These are phyloP conservation scores for Saturnispora serradocipensis DNA, from an alignment of 805 yeast species.

Conservation along the genomic window DNA sequence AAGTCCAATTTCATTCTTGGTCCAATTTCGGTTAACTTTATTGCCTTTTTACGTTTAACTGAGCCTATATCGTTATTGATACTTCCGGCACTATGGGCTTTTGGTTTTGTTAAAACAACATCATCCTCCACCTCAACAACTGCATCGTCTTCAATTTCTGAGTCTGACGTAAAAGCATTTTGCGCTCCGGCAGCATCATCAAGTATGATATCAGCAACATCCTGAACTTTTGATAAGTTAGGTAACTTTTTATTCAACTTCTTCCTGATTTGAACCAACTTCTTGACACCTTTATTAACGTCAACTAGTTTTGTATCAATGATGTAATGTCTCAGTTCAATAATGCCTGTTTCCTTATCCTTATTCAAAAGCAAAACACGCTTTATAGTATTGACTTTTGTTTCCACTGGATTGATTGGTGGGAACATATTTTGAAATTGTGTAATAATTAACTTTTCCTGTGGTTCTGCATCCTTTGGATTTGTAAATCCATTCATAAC, in stretches of 20 bases:
- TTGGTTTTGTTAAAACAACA: slow-evolving; percentile 20
- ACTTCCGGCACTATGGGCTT: slow-evolving; percentile 8
- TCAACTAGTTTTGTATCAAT: slow-evolving; percentile 82
- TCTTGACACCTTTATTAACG: slow-evolving; percentile 63
- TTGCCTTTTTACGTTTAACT: slow-evolving; percentile 59
- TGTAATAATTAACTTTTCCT: slow-evolving; percentile 77
- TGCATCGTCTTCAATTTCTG: slow-evolving; percentile 89
- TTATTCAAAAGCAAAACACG: slow-evolving; percentile 80
- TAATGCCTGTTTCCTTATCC: slow-evolving; percentile 57
- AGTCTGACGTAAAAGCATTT: slow-evolving; percentile 66
- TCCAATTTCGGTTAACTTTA: slow-evolving; percentile 86
- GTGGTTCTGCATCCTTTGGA: slow-evolving; percentile 51
- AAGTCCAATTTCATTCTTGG: slow-evolving; percentile 75
- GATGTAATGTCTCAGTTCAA: slow-evolving; percentile 83
- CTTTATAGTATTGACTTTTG: slow-evolving; percentile 64
- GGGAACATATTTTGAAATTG: slow-evolving; percentile 95
- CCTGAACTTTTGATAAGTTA: slow-evolving; percentile 54
- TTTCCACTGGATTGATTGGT: slow-evolving; percentile 77
- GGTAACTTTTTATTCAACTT: slow-evolving; percentile 60
- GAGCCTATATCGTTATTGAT: slow-evolving; percentile 13
- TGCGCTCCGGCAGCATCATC: slow-evolving; percentile 62
- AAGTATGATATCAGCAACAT: slow-evolving; percentile 73
- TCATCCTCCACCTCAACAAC: slow-evolving; percentile 48
- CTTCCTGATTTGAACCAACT: slow-evolving; percentile 52
- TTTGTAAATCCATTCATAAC: slow-evolving; percentile 87